Conservation (phyloP, 2,329 filamentous ascomycete species). For the Botrytis byssoidea region DNA sequence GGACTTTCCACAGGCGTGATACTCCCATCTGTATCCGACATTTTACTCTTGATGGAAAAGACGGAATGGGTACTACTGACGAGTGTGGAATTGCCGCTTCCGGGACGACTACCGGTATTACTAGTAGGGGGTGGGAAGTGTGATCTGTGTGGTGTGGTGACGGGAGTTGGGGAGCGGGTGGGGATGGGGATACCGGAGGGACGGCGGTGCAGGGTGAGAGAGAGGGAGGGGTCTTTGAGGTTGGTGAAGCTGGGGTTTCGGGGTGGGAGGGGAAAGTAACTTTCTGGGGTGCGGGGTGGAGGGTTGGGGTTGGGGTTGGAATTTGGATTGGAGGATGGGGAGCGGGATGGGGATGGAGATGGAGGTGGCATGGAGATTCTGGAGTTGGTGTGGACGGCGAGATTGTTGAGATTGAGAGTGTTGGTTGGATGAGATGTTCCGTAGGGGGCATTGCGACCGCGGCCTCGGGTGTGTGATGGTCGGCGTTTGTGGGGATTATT, state of each 20-base stretch:
- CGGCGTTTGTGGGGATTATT: slow-evolving; percentile 11
- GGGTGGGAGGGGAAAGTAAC: neutral
- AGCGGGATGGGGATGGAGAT: neutral
- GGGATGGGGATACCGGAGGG: slow-evolving; percentile 19
- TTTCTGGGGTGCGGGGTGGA: neutral
- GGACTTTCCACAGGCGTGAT: slow-evolving; percentile 25
- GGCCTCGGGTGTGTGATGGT: slow-evolving; percentile 23
- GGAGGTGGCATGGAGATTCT: neutral
- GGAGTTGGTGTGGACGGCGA: neutral
- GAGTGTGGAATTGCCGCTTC: slow-evolving; percentile 27
- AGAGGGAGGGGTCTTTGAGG: neutral
- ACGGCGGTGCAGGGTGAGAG: slow-evolving; percentile 1
- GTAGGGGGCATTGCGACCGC: slow-evolving; percentile 21
- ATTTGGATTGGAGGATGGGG: neutral
- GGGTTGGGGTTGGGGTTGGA: neutral
- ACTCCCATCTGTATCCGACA: slow-evolving; percentile 26
- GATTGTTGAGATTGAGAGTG: slow-evolving; percentile 7
- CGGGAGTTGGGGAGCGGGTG: slow-evolving; percentile 26
- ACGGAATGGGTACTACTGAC: slow-evolving; percentile 27
- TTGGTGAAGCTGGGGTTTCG: slow-evolving; percentile 20
- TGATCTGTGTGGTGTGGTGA: slow-evolving; percentile 17
- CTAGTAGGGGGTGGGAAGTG: neutral
- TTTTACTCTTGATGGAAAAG: slow-evolving; percentile 25
- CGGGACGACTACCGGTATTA: slow-evolving; percentile 16
- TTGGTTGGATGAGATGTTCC: slow-evolving; percentile 19